Percentiles rank a stretch among this genome's conserved stretches.
Conservation (phyloP, 495 filamentous ascomycete genomes). For the Penicillium canescens region DNA sequence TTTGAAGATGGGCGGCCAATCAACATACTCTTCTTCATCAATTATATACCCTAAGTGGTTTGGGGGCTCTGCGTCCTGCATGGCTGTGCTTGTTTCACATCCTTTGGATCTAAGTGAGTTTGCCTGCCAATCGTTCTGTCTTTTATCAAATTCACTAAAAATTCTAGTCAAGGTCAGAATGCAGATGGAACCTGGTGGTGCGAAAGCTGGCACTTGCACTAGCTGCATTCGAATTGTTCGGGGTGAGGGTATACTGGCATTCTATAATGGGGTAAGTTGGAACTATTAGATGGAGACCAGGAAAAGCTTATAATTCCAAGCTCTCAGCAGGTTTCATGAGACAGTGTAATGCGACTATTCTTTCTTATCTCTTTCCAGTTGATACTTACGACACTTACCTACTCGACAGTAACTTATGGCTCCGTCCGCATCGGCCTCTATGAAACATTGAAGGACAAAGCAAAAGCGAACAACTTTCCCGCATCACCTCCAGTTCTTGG, state of each 20-base stretch:
- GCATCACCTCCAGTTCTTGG: constrained; percentile 63
- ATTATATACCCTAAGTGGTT: constrained; percentile 43
- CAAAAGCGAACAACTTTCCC: constrained; percentile 46
- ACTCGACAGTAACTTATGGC: constrained; percentile 37
- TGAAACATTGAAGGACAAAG: constrained; percentile 71
- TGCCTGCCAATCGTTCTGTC: too few species aligned
- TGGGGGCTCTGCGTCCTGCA: constrained; percentile 44
- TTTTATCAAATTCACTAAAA: not conserved
- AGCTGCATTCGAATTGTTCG: constrained; percentile 35
- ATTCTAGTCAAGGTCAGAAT: constrained; percentile 36
- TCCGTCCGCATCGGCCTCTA: constrained; percentile 44
- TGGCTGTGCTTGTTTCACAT: constrained; percentile 43
- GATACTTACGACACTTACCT: not conserved
- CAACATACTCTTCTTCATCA: not conserved
- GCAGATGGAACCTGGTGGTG: constrained; percentile 24
- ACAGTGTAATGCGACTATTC: constrained; percentile 16
- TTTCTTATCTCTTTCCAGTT: not conserved
- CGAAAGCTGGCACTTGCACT: constrained; percentile 29
- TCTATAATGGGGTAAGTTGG: constrained; percentile 38
- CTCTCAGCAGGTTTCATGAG: constrained; percentile 29
- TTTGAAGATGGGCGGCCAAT: not conserved
- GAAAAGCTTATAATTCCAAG: not conserved
- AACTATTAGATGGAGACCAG: not conserved
- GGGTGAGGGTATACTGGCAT: constrained; percentile 24
- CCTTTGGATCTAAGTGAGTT: constrained; percentile 41